Evolutionary conservation across 805 yeast genomes (phyloP), one percentile per base, ranked within the genome.

Genomic region (Zygosaccharomyces pseudorouxii): DNA sequence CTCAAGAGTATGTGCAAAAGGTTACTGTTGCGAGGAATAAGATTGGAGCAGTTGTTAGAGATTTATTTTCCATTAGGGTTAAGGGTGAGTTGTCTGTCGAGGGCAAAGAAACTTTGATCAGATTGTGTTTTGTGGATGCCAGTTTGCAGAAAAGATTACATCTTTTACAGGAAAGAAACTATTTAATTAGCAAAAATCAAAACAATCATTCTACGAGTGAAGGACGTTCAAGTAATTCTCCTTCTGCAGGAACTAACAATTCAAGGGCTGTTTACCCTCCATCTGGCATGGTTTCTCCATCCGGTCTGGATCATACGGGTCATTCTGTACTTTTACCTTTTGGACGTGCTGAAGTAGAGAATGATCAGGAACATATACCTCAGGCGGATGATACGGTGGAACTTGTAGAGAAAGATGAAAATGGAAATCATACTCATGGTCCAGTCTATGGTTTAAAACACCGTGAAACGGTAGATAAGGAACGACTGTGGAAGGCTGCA

Each of bases 81-180:
- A 72, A 76, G 43, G 78, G 77, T 18, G 72, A 76, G 51, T 71
- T 88, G 53, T 80, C 74, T 45, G 59, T 79, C 2, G 88, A 84
- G 54, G 96, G 95, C 16, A 86, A 86, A 63, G 96, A 89, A 64
- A 75, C 89, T 1, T 69, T 88, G 38, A 76, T 89, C 18, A 73
- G 90, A 52, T 72, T 88, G 49, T 79, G 87, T 46, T 81, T 81
- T 47, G 73, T 88, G 48, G 90, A 86, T 62, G 77, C 86, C 0
- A 80, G 89, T 11, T 75, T 89, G 45, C 82, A 80, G 51, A 83
- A 83, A 56, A 78, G 76, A 5, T 47, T 71, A 27, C 49, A 60
- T 19, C 46, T 73, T 38, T 49, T 73, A 46, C 59, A 57, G n/a
- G 63, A 64, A 38, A 66, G 67, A 44, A 55, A 59, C 36, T 19